These are phyloP conservation scores for Rhizopus stolonifer DNA, from an alignment of 371 early-diverging fungal genomes.

Conservation along the genomic window DNA sequence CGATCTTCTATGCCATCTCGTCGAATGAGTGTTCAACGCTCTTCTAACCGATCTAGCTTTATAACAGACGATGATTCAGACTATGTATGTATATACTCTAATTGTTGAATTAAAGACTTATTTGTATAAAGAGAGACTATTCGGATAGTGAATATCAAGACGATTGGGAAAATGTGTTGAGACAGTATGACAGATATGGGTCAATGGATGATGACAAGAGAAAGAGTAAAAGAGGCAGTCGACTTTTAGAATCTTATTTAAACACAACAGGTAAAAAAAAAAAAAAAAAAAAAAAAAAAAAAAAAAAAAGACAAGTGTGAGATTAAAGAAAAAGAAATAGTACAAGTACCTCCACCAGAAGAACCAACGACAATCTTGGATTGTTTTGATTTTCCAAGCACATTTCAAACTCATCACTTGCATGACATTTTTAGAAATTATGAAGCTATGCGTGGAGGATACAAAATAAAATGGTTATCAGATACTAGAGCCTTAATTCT, in stretches of 20 bases:
- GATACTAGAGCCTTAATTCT: conserved; percentile 74
- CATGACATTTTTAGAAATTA: conserved; percentile 57
- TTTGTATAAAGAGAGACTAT: too few relatives aligned
- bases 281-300: neutral
- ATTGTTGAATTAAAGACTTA: too few relatives aligned
- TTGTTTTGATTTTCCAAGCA: conserved; percentile 52
- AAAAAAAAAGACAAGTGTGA: too few relatives aligned
- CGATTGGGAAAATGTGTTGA: conserved; percentile 48
- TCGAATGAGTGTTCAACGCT: neutral
- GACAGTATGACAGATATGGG: conserved; percentile 46
- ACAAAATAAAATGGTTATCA: conserved; percentile 73
- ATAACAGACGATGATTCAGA: conserved; percentile 7
- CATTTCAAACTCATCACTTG: conserved; percentile 56
- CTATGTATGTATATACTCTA: neutral
- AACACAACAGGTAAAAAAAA: conserved; percentile 37
- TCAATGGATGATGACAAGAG: conserved; percentile 24
- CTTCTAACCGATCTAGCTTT: conserved; percentile 17
- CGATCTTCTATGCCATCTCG: too few relatives aligned
- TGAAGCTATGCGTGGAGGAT: conserved; percentile 64
- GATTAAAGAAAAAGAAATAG: neutral
- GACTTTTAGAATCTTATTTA: conserved; percentile 40
- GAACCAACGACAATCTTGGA: conserved; percentile 52
- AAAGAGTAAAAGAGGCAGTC: conserved; percentile 39
- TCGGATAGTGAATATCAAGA: conserved; percentile 24
- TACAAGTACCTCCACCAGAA: conserved; percentile 15